Evolutionary conservation across 805 yeast species (phyloP), one percentile per base, ranked within the genome.

Genomic region (Saturnispora mendoncae): DNA sequence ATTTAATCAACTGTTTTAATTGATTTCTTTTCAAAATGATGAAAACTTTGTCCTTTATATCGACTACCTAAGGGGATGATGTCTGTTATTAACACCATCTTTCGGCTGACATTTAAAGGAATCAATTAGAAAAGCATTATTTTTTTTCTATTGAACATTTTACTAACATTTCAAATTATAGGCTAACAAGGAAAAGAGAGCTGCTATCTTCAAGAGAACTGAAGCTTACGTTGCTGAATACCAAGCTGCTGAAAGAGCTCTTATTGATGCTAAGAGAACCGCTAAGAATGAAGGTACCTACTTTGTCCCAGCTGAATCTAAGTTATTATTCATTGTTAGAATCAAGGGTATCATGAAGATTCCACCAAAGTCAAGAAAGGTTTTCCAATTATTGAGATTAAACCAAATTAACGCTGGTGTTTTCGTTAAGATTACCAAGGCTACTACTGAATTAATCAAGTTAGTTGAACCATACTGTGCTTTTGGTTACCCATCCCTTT

Each of bases 351-450:
- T 88, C 71, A 84, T 76, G 88, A 88, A 87, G 83, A 86, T 88
- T 62, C 84, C 96, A 66, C 96, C 97, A 65, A 88, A 88, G 83
- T 95, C 96, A 80, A 87, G 96, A 84, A 88, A 88, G 84, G 95
- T 88, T 62, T 71, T 86, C 69, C 95, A 83, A 74, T 79, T 87
- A 67, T 76, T 85, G 70, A 82, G 95, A 78, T 80, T 86, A 71
- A 76, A 80, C 67, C 94, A 84, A 76, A 84, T 86, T 71, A 86
- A 86, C 78, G 76, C 92, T 62, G 96, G 90, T 80, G 92, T 84
- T 54, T 86, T 86, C 65, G 94, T 86, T 65, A 86, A 82, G 72
- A 80, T 86, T 61, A 86, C 94, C 80, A 86, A 86, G 80, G 95
- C 96, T 62, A 86, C 96, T 62, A 60, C 78, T 57, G 95, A 86